A percentile compares a stretch with the other conserved stretches of the same genome.
Conservation (phyloP, 2,329 filamentous ascomycete species). For the Penicillium sp. region DNA sequence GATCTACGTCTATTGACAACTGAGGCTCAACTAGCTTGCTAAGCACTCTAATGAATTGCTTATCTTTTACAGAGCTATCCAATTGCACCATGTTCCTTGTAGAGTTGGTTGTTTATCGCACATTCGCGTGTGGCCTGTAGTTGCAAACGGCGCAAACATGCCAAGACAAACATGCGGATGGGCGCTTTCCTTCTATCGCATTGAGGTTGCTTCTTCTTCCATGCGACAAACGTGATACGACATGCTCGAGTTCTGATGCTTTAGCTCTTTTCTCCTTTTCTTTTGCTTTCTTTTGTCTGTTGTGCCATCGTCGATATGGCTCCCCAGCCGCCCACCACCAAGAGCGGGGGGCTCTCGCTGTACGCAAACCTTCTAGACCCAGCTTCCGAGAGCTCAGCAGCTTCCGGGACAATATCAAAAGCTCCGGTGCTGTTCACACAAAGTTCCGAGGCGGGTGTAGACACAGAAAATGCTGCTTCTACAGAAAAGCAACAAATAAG, state of each 20-base stretch:
- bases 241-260: background rate
- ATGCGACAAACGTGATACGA: background rate
- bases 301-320: constrained; percentile 3
- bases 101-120: background rate
- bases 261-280: background rate
- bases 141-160: constrained; percentile 12
- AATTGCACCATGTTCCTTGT: background rate
- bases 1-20: background rate
- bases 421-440: constrained; percentile 70
- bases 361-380: constrained; percentile 78
- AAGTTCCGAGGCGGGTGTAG: constrained; percentile 46
- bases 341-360: constrained; percentile 55
- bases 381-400: constrained; percentile 32
- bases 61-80: too few relatives aligned
- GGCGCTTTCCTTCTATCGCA: background rate
- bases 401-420: constrained; percentile 66
- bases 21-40: background rate
- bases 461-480: constrained; percentile 47
- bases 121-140: background rate
- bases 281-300: background rate
- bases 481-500: constrained; percentile 63
- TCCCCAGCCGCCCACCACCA: background rate
- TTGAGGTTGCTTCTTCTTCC: background rate
- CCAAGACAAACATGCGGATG: constrained; percentile 3
- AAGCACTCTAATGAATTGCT: background rate